Conservation (phyloP, 2,329 filamentous ascomycete genomes). For the Cladophialophora psammophila region DNA sequence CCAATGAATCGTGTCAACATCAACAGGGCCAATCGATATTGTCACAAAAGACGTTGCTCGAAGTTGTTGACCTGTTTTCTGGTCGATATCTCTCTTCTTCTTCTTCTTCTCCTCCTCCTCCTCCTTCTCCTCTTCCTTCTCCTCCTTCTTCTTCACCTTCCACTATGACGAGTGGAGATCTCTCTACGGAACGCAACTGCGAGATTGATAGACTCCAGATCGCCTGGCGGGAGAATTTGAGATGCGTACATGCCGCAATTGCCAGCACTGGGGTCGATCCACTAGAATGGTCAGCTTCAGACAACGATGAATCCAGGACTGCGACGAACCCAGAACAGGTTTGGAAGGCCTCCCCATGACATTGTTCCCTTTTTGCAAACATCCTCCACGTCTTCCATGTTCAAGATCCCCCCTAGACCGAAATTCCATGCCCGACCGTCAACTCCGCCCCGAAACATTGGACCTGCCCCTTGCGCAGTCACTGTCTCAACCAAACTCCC, state of each 20-base stretch:
- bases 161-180: conserved; percentile 14
- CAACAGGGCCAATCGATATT: neutral
- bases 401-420: conserved; percentile 32
- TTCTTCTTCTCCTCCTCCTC: neutral
- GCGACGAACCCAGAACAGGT: conserved; percentile 38
- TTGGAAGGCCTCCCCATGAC: conserved; percentile 41
- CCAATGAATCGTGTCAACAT: neutral
- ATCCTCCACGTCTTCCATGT: conserved; percentile 31
- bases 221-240: conserved; percentile 40
- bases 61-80: neutral
- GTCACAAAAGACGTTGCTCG: neutral
- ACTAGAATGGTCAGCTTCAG: conserved; percentile 29
- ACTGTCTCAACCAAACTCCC: conserved; percentile 16
- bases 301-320: neutral
- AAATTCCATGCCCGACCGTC: conserved; percentile 29
- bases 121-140: neutral
- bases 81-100: neutral
- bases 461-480: neutral
- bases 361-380: conserved; percentile 34
- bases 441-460: conserved; percentile 24
- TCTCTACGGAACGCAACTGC: conserved; percentile 32
- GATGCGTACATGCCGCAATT: conserved; percentile 38
- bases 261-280: conserved; percentile 38
- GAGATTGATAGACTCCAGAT: conserved; percentile 31
- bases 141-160: neutral